Percentiles rank a stretch among this genome's conserved stretches.
Evolutionary conservation across 148 eudicot species (phyloP).

Genomic region (Cornus florida): DNA sequence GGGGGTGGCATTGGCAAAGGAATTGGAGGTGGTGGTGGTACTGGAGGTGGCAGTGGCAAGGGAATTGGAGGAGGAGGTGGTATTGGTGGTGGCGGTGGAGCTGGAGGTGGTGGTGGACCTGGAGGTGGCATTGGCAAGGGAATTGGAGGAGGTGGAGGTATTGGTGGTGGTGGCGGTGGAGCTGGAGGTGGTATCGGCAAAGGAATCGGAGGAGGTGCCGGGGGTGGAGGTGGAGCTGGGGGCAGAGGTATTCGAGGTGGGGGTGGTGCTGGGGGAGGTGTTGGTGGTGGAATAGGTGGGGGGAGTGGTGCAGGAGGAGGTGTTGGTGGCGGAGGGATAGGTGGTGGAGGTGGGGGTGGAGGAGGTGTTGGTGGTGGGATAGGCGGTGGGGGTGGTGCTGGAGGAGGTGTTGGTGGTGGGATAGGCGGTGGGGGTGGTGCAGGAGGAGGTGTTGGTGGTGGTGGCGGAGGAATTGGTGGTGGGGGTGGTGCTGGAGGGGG

Average conservation of each 20-base stretch:
- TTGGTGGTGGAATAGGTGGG: neutral
- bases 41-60: neutral
- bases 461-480: conserved; percentile 1
- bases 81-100: neutral
- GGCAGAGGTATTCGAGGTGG: neutral
- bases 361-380: conserved; percentile 1
- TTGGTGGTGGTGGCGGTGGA: neutral
- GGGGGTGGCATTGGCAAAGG: neutral
- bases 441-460: conserved; percentile 6
- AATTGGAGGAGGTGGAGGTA: neutral
- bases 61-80: neutral
- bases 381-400: conserved; percentile 11
- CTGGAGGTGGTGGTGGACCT: neutral
- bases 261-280: neutral
- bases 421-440: neutral
- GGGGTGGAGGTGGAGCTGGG: neutral
- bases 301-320: neutral
- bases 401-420: neutral
- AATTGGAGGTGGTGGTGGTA: neutral
- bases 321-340: neutral
- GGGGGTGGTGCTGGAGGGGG: neutral
- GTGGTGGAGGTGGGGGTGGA: conserved; percentile 3
- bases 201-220: neutral
- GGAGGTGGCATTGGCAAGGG: too few relatives aligned
- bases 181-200: neutral